phyloP scores from a whole-genome alignment of 2,329 filamentous ascomycete genomes.

The Alternaria angustiovoidea region DNA sequence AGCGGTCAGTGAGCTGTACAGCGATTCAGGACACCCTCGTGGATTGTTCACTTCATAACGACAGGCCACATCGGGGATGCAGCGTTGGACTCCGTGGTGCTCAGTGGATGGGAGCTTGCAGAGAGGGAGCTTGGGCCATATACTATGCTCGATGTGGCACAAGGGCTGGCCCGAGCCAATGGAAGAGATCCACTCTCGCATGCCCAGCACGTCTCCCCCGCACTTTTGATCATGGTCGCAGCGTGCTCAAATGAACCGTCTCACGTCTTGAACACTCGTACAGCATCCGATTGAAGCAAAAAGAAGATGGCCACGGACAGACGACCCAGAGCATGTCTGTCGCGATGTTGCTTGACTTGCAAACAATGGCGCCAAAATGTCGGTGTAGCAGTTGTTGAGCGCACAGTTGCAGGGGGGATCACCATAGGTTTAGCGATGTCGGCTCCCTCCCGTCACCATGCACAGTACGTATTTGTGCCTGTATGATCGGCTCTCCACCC shows the following conservation, averaged over 20 bases:
- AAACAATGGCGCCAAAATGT: constrained; percentile 23
- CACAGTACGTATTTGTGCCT: constrained; percentile 22
- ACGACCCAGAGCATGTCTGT: not conserved
- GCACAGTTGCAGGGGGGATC: constrained; percentile 22
- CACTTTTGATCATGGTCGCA: constrained; percentile 15
- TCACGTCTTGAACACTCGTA: not conserved
- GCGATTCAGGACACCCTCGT: constrained; percentile 11
- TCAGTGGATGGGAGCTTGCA: constrained; percentile 7
- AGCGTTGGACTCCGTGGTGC: constrained; percentile 19
- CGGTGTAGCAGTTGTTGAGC: constrained; percentile 26
- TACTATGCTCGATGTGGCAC: constrained; percentile 8
- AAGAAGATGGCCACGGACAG: not conserved
- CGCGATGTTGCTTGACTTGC: not conserved
- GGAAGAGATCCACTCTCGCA: constrained; percentile 12
- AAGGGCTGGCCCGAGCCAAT: constrained; percentile 20
- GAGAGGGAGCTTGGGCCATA: constrained; percentile 11
- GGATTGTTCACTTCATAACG: constrained; percentile 9
- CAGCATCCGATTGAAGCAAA: not conserved
- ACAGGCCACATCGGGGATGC: constrained; percentile 21
- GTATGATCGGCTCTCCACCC: constrained; percentile 31
- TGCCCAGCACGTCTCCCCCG: constrained; percentile 18
- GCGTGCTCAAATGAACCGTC: constrained; percentile 10
- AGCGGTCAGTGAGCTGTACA: constrained; percentile 21
- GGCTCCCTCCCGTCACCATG: constrained; percentile 21
- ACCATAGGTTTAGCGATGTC: constrained; percentile 22